Percentiles rank a stretch among this genome's conserved stretches.
Conservation (phyloP, 2,329 filamentous ascomycete genomes). For the Fusarium paranaense region DNA sequence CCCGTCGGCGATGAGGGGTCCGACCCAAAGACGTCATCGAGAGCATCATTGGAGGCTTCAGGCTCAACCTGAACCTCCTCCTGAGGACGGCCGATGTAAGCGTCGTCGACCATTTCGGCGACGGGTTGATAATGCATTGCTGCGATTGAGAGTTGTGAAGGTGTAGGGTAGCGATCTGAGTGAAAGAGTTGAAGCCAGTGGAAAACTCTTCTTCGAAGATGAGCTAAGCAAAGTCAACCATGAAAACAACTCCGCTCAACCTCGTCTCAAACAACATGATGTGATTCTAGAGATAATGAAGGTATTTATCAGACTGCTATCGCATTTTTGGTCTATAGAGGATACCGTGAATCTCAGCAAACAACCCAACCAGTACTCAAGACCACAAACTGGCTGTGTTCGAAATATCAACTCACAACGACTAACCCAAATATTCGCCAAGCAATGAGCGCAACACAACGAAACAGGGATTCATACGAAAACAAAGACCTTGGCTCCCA, state of each 20-base stretch:
- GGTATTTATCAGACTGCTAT: neutral
- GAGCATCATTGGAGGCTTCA: conserved; percentile 37
- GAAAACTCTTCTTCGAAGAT: neutral
- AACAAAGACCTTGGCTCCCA: neutral
- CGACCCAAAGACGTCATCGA: conserved; percentile 54
- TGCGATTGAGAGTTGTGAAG: conserved; percentile 1
- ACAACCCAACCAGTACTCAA: neutral
- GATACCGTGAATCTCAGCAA: neutral
- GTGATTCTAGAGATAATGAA: neutral
- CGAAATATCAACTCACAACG: neutral
- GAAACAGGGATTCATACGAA: neutral
- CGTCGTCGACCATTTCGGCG: conserved; percentile 45
- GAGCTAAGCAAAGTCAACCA: neutral
- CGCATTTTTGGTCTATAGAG: neutral
- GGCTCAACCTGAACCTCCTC: conserved; percentile 21
- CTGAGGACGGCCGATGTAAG: conserved; percentile 37
- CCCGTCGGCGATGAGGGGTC: conserved; percentile 38
- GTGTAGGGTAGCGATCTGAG: conserved; percentile 16
- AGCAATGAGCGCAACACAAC: neutral
- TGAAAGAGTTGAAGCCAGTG: neutral
- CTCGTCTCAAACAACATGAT: neutral
- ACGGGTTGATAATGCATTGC: conserved; percentile 52
- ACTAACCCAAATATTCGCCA: neutral
- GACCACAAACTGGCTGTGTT: neutral
- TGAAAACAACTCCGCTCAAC: neutral